phyloP scores from a whole-genome alignment of 352 stramenopile genomes.

The Globisporangium orthogonon region DNA sequence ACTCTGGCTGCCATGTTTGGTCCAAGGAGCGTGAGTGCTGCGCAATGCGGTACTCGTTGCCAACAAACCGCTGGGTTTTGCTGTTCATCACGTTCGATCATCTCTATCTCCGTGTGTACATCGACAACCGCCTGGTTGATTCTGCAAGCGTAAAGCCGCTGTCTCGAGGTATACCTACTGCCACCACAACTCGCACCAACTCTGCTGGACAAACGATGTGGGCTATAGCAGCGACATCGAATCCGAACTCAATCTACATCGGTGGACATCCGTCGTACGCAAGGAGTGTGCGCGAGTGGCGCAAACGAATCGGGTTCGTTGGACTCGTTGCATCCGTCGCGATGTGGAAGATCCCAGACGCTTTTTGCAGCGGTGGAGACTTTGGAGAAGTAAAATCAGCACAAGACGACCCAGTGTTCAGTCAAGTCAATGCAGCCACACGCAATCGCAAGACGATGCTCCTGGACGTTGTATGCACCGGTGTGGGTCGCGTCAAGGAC shows the following conservation, averaged over 20 bases:
- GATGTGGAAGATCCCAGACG: constrained; percentile 14
- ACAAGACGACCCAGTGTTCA: background rate
- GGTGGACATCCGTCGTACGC: constrained; percentile 46
- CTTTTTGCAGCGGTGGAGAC: no score
- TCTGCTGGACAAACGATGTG: constrained; percentile 15
- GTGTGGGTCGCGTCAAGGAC: constrained; percentile 25
- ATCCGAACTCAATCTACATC: constrained; percentile 38
- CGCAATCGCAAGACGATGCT: constrained; percentile 7
- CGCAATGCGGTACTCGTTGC: constrained; percentile 40
- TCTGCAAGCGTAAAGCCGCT: constrained; percentile 21
- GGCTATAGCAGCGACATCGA: constrained; percentile 11
- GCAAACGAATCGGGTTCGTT: constrained; percentile 41
- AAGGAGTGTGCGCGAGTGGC: constrained; percentile 39
- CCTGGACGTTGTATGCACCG: constrained; percentile 15
- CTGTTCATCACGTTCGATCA: constrained; percentile 44
- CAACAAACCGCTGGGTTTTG: constrained; percentile 42
- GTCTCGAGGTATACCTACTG: background rate
- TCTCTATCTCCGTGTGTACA: constrained; percentile 34
- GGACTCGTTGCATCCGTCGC: constrained; percentile 28
- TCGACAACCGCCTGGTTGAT: constrained; percentile 41
- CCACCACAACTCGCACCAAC: background rate
- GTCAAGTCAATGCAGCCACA: background rate
- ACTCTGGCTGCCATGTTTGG: constrained; percentile 37
- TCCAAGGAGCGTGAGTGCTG: constrained; percentile 39
- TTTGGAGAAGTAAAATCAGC: background rate